phyloP scores from a whole-genome alignment of 2,329 filamentous ascomycete species.

The Ceratocystis variospora region DNA sequence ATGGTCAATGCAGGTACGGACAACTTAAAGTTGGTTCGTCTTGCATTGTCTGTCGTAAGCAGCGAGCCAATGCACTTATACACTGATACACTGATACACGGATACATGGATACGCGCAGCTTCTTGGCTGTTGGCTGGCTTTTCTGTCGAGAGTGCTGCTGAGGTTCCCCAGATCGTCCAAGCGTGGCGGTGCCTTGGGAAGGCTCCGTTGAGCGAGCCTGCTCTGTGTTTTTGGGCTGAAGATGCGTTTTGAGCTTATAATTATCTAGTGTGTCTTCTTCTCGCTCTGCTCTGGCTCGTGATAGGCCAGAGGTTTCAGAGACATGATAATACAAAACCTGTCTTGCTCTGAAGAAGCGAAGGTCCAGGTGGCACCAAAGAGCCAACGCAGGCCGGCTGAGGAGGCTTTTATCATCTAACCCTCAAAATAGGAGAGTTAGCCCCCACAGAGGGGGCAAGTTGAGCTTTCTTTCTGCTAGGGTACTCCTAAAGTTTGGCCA shows the following conservation, averaged over 20 bases:
- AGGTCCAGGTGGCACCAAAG: not conserved
- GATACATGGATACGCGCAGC: not conserved
- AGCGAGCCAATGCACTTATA: not conserved
- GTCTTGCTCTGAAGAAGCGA: conserved; percentile 1
- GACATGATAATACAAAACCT: not conserved
- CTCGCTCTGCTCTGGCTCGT: not conserved
- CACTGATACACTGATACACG: not conserved
- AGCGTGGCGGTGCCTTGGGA: not conserved
- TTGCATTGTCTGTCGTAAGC: not conserved
- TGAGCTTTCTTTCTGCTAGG: not conserved
- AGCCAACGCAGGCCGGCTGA: not conserved
- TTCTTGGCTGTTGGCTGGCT: too few species aligned
- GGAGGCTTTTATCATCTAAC: not conserved
- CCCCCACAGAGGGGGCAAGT: not conserved
- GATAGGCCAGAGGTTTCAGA: not conserved
- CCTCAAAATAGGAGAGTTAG: not conserved
- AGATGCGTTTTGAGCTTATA: not conserved
- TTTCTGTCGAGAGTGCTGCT: too few species aligned
- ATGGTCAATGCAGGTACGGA: conserved; percentile 2
- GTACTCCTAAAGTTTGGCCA: not conserved
- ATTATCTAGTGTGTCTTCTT: not conserved
- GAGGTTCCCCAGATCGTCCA: not conserved
- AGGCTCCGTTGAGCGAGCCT: not conserved
- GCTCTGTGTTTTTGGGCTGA: not conserved
- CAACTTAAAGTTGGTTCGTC: conserved; percentile 2